phyloP scores from a whole-genome alignment of 768 basidiomycete species.

The Podaxis pistillaris region DNA sequence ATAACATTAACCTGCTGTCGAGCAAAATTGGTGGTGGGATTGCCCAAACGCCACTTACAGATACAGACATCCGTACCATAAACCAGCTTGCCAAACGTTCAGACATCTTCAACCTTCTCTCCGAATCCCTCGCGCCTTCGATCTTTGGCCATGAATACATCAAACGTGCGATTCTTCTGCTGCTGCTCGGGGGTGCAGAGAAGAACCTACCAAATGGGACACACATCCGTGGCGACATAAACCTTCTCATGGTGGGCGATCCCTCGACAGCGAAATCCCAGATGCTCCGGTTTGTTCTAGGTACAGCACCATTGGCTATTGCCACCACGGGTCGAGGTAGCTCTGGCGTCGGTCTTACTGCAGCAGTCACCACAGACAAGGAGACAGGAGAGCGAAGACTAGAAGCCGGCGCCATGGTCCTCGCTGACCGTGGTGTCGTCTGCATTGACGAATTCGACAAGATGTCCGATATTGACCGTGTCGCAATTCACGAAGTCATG shows the following conservation, averaged over 20 bases:
- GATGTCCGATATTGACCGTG: conserved; percentile 98
- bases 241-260: conserved; percentile 98
- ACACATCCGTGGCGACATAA: conserved; percentile 99
- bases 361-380: conserved; percentile 96
- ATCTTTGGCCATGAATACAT: conserved; percentile 97
- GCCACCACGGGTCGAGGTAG: conserved; percentile 97
- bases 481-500: conserved; percentile 99
- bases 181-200: conserved; percentile 94
- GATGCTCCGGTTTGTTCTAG: conserved; percentile 91
- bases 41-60: conserved; percentile 88
- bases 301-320: conserved; percentile 95
- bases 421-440: conserved; percentile 97
- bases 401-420: conserved; percentile 99
- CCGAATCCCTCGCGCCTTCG: conserved; percentile 94
- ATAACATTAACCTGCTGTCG: conserved; percentile 91
- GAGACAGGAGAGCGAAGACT: conserved; percentile 96
- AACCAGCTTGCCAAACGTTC: conserved; percentile 89
- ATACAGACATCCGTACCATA: conserved; percentile 92
- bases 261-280: conserved; percentile 99
- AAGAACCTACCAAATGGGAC: conserved; percentile 98
- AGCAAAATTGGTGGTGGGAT: conserved; percentile 95
- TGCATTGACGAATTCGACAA: conserved; percentile 99
- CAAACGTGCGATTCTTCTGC: conserved; percentile 88
- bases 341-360: conserved; percentile 98
- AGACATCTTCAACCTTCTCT: conserved; percentile 85